Evolutionary conservation across 192 early-diverging fungal species (phyloP).

Genomic region (Geranomyces michiganensis): DNA sequence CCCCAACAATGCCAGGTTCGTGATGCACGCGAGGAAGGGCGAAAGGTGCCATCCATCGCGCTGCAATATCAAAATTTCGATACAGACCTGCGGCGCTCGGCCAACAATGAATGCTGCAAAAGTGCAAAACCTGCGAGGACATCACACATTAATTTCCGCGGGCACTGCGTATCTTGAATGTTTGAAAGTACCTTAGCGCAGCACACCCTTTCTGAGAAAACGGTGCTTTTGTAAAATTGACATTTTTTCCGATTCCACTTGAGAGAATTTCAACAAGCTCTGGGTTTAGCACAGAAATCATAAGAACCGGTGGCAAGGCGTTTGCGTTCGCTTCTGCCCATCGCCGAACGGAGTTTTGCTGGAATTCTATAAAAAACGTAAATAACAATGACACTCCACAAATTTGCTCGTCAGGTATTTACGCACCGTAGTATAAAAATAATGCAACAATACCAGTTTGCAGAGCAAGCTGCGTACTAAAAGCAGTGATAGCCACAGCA

Average conservation of each 20-base stretch:
- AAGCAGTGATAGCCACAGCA: constrained; percentile 16
- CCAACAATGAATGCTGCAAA: constrained; percentile 20
- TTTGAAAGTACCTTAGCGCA: background rate
- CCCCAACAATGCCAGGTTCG: constrained; percentile 7
- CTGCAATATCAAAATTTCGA: constrained; percentile 14
- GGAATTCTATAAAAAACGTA: no score
- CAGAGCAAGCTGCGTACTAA: constrained; percentile 11
- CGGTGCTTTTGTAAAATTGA: constrained; percentile 10
- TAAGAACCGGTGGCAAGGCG: constrained; percentile 9
- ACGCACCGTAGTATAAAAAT: constrained; percentile 5
- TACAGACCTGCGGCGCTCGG: constrained; percentile 18
- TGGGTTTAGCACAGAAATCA: constrained; percentile 19
- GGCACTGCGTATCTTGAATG: background rate
- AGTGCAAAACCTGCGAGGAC: constrained; percentile 11
- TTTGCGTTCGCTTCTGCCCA: constrained; percentile 17
- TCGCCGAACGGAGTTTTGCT: background rate
- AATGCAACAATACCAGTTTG: background rate
- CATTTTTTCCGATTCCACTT: constrained; percentile 1
- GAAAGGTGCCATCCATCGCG: constrained; percentile 23
- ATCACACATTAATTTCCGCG: background rate
- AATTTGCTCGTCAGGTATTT: no score
- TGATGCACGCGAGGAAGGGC: constrained; percentile 20
- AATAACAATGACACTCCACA: no score
- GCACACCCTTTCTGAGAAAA: constrained; percentile 12
- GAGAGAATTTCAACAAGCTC: constrained; percentile 12